phyloP scores from a whole-genome alignment of 2,329 filamentous ascomycete genomes.

The Colletotrichum sp. region DNA sequence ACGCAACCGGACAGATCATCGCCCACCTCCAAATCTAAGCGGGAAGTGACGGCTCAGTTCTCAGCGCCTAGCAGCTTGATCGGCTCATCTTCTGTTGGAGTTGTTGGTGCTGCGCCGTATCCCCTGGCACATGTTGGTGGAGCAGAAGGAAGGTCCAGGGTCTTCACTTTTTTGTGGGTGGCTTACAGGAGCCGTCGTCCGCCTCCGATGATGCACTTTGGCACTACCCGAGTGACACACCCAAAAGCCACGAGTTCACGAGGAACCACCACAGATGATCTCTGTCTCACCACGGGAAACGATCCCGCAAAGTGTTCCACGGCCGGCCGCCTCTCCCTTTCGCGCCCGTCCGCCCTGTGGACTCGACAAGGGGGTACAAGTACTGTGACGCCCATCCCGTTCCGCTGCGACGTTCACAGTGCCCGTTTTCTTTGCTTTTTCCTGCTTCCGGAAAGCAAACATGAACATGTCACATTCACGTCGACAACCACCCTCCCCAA shows the following conservation, averaged over 20 bases:
- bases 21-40: neutral
- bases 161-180: neutral
- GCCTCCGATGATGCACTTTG: neutral
- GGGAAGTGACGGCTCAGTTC: neutral
- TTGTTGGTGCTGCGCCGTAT: neutral
- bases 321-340: neutral
- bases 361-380: neutral
- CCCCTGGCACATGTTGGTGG: neutral
- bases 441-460: neutral
- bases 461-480: neutral
- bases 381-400: neutral
- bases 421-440: neutral
- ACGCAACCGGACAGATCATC: neutral
- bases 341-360: neutral
- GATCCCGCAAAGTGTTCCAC: neutral
- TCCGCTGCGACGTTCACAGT: neutral
- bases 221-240: neutral
- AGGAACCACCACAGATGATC: neutral
- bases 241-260: slow-evolving; percentile 7
- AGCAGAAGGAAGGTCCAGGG: neutral
- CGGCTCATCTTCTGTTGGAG: neutral
- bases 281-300: slow-evolving; percentile 13
- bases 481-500: neutral
- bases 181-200: neutral
- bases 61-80: neutral